These are phyloP conservation scores for Barnettozyma salicaria DNA, from an alignment of 805 yeast species.

Conservation along the genomic window DNA sequence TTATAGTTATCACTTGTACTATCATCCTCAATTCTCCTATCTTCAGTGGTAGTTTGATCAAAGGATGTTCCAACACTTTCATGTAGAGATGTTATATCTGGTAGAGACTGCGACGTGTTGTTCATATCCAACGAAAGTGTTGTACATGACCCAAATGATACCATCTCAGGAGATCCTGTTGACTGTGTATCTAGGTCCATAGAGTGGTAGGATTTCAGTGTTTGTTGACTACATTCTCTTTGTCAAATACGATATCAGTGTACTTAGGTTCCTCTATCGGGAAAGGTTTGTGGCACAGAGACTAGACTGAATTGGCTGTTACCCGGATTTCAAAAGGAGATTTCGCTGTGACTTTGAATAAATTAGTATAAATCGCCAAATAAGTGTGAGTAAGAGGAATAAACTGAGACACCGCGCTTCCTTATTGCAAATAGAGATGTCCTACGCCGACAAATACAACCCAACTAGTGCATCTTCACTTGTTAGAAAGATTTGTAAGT, in stretches of 20 bases:
- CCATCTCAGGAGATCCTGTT: background rate
- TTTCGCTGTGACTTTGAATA: slow-evolving; percentile 6
- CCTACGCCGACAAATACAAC: slow-evolving; percentile 21
- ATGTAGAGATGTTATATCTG: background rate
- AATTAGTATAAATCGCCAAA: too few relatives aligned
- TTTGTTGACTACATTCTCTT: too few relatives aligned
- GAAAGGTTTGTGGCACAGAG: background rate
- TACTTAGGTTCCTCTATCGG: background rate
- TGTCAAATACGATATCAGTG: too few relatives aligned
- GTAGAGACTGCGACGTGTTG: slow-evolving; percentile 1
- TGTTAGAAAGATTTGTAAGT: slow-evolving; percentile 36
- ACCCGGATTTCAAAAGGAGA: slow-evolving; percentile 7
- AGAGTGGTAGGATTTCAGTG: background rate
- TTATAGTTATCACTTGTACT: slow-evolving; percentile 7
- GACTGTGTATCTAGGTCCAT: background rate
- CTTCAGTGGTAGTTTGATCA: background rate
- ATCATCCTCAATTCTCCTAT: slow-evolving; percentile 9
- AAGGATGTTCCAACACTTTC: too few relatives aligned
- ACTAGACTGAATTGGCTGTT: too few relatives aligned
- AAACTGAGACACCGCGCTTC: too few relatives aligned
- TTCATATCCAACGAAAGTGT: slow-evolving; percentile 1
- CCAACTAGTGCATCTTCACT: slow-evolving; percentile 27
- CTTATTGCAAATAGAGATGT: too few relatives aligned
- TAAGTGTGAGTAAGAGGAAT: too few relatives aligned
- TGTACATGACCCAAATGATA: slow-evolving; percentile 1